Evolutionary conservation across 495 filamentous ascomycete species (phyloP).

Genomic region (Hypoxylon intermedium): DNA sequence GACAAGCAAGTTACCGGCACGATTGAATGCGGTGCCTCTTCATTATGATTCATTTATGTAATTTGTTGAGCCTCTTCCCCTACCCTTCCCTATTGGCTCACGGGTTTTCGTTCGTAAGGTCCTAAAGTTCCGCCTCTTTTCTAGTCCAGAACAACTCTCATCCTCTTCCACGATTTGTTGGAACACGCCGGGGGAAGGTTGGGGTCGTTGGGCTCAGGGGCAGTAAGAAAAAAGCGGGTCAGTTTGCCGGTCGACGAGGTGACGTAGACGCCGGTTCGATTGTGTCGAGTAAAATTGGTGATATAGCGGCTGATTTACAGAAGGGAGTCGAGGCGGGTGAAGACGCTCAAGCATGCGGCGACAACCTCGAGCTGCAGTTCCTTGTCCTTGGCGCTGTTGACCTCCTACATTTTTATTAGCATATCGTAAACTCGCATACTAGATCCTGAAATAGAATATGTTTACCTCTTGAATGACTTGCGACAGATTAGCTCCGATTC

Average conservation of each 20-base stretch:
- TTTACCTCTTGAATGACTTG: conserved; percentile 78
- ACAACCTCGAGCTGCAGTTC: conserved; percentile 97
- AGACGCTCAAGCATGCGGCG: conserved; percentile 93
- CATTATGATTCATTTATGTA: too few relatives aligned
- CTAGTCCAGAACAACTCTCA: conserved; percentile 21
- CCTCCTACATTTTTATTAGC: conserved; percentile 57
- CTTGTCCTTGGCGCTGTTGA: conserved; percentile 83
- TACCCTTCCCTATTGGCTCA: too few relatives aligned
- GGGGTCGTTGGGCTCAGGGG: neutral
- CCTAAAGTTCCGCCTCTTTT: conserved; percentile 1
- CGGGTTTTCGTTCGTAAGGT: too few relatives aligned
- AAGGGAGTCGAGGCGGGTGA: conserved; percentile 92
- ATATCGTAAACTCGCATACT: neutral
- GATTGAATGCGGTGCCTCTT: too few relatives aligned
- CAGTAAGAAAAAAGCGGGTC: conserved; percentile 1
- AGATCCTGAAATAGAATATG: neutral
- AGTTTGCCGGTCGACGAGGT: neutral
- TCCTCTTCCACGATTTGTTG: neutral
- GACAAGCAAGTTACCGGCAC: too few relatives aligned
- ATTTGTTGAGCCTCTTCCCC: too few relatives aligned
- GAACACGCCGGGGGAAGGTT: neutral
- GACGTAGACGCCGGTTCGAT: conserved; percentile 20
- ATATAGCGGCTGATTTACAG: conserved; percentile 60
- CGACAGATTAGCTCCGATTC: conserved; percentile 93
- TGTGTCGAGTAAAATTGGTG: conserved; percentile 13